Base-by-base conservation (phyloP, 768 basidiomycete genomes). In the Obba rivulosa region DNA sequence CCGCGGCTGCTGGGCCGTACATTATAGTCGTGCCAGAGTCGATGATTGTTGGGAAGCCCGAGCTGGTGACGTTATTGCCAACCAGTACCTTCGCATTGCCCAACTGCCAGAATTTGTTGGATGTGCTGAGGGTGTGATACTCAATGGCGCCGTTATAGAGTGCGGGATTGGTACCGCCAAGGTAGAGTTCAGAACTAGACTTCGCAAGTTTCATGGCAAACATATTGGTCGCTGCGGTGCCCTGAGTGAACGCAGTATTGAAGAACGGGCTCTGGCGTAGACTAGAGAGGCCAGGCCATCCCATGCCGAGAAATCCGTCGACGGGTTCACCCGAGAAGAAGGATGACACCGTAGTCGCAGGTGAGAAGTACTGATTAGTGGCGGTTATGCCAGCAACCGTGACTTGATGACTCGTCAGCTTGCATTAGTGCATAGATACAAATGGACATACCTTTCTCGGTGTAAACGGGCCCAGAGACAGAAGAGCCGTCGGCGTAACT, bases 401-500 rank as follows among this genome's bases (percentile, higher is more conserved):
- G 41, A 72, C 69, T 50, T 20, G 21, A 25, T 7, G 18, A 18
- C 10, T n/a, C 9, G n/a, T 47, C 20, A 47, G 38, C 20, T n/a
- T n/a, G n/a, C n/a, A n/a, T n/a, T n/a, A 17, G 16, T 5, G 28
- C 17, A 16, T 2, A 22, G 24, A 23, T 7, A 16, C n/a, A 36
- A 18, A 16, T 5, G 20, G 4, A 51, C 40, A 9, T 25, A 51
- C 50, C 50, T 3, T 52, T 63, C 45, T 72, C 71, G 34, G 51
- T 54, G 57, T 62, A 71, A 13, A 63, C 53, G 9, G 51, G 47
- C 14, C 71, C 71, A 1, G 56, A 51, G 5, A 66, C 65, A 0
- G 60, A 48, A 2, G 64, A 66, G 0, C 71, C 69, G 41, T 73
- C 70, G 34, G 67, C 70, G 49, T 72, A 73, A 14, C 48, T 18